phyloP scores from a whole-genome alignment of 306 rosid species.

The Rosa lucieae region DNA sequence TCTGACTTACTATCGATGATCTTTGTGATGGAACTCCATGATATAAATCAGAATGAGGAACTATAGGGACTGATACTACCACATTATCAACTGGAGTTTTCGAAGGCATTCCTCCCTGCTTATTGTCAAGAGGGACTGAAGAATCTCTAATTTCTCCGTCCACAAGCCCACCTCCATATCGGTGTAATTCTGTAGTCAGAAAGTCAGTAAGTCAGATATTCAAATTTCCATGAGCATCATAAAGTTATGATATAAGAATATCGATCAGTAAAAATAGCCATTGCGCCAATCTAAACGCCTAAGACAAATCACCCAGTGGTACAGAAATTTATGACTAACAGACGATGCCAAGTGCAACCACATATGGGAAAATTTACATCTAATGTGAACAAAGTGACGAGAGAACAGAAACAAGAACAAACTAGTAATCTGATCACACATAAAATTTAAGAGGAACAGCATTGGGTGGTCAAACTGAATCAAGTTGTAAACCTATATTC shows the following conservation, averaged over 20 bases:
- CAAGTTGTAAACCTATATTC: neutral
- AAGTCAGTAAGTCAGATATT: constrained; percentile 5
- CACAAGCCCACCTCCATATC: constrained; percentile 86
- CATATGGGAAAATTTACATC: neutral
- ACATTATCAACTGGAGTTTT: constrained; percentile 61
- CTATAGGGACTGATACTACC: constrained; percentile 60
- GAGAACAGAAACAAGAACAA: neutral
- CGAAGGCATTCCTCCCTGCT: constrained; percentile 60
- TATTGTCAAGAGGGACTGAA: constrained; percentile 51
- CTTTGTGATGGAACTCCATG: constrained; percentile 90
- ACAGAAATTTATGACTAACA: neutral
- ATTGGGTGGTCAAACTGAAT: neutral
- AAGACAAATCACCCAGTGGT: neutral
- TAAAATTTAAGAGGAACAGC: neutral
- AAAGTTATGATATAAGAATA: neutral
- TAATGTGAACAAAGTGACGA: constrained; percentile 9
- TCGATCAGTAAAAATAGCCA: neutral
- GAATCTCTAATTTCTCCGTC: constrained; percentile 79
- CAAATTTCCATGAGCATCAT: neutral
- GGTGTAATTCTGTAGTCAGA: constrained; percentile 69
- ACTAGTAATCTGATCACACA: neutral
- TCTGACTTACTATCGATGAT: constrained; percentile 68
- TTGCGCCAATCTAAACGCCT: neutral
- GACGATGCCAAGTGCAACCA: constrained; percentile 2
- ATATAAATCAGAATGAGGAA: constrained; percentile 72